Evolutionary conservation across 768 basidiomycete genomes (phyloP), one percentile per base, ranked within the genome.

Genomic region (Psilocybe cubensis): DNA sequence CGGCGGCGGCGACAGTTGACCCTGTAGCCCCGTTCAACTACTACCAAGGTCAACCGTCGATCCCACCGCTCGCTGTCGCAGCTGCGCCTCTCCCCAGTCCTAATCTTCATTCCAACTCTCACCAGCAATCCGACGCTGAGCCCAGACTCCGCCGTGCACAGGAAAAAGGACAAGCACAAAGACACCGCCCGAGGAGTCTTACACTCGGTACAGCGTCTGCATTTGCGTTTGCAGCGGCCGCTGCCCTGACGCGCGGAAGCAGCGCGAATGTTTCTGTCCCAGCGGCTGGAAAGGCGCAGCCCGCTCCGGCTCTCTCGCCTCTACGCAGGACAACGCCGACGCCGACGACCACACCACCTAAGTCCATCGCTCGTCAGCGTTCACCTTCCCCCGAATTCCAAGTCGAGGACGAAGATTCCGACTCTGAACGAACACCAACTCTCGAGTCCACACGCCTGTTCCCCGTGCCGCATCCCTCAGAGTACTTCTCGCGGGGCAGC

Each of bases 191-290:
- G 0, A 45, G 54, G 4, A 64, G 63, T 40, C 59, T 66, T 1
- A 62, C 57, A 4, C 54, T 68, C n/a, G 63, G 65, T 7, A 52
- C 58, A 4, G 44, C 61, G 8, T 65, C 63, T 3, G 65, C 67
- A 0, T 52, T 66, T 21, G 65, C 58, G 2, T 52, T 59, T 2
- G 63, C 65, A 3, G 54, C 56, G 23, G 61, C 57, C 7, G 35
- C 35, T 7, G 14, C 14, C 14, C 35, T 38, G 2, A 38, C 35
- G 5, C 35, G 35, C 35, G 35, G 35, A 4, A 38, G 35, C 35
- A 38, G 35, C 14, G 35, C 35, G 14, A 38, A 38, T n/a, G 35
- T n/a, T 38, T 11, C 35, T n/a, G n/a, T 38, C 14, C 35, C 35
- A 5, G 35, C 14, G 25, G 8, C 21, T n/a, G 50, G 38, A 33